Evolutionary conservation across 371 early-diverging fungal genomes (phyloP), one percentile per base, ranked within the genome.

Genomic region (Fennellomyces sp.): DNA sequence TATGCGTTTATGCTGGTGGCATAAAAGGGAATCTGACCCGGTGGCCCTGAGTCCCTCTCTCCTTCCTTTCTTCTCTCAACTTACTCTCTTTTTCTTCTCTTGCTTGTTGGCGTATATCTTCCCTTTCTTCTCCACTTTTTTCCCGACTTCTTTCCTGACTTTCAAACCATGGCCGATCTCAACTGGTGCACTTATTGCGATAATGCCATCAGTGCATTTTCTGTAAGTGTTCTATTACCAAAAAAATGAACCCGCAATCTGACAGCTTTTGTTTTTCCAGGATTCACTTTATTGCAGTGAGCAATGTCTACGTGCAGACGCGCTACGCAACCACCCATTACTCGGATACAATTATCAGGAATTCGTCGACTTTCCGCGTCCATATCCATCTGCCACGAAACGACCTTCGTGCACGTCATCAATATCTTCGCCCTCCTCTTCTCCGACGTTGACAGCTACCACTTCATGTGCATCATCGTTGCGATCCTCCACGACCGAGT

Each of bases 281-380:
- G 68, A 72, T 48, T 68, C 72, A 17, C 61, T 72, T 10, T 72
- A 72, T 49, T 72, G 72, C 58, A 59, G 62, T 36, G 72, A 72
- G 53, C 63, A 65, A 27, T 72, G 72, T 33, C 49, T 72, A 12
- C 63, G 66, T 15, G 53, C 57, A 17, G 72, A 72, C 23, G 68
- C 72, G 10, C 51, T 72, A 36, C 60, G 48, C 27, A 65, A 68
- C 42, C 68, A 72, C 33, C 72, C 72, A 23, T 38, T 72, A 15
- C 61, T 72, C 15, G 72, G 72, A 13, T 72, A 72, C 60, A 61
- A 62, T 52, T 72, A 66, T 48, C 55, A 65, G 23, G 72, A 68
- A 59, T 58, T 72, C 26, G 65, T 68, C 21, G 66, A 72, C 41
- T 72, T 72, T 33, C 72, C 72, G 29, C 68, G 68, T 33, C 61